Conservation (phyloP, 1,284 basidiomycete species). For the Fomitopsis palustris region DNA sequence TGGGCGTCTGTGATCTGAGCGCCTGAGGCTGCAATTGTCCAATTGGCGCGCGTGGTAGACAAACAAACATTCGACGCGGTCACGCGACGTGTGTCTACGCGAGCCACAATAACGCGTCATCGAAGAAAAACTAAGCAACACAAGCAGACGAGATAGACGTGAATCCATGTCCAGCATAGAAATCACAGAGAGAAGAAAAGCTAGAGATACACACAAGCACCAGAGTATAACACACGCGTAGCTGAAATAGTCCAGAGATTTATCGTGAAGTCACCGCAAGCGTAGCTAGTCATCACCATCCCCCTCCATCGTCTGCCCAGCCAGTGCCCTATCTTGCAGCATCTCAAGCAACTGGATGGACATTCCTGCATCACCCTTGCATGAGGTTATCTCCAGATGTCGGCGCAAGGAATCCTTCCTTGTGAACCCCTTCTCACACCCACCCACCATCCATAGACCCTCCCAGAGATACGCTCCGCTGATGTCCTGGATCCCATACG, state of each 20-base stretch:
- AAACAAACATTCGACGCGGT: neutral
- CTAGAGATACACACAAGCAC: neutral
- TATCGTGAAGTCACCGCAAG: too few species aligned
- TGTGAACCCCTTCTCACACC: constrained; percentile 49
- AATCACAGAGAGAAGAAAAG: neutral
- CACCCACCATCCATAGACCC: constrained; percentile 41
- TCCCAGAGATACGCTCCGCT: constrained; percentile 29
- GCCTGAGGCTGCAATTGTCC: neutral
- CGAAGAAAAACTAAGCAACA: neutral
- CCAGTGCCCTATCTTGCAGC: neutral
- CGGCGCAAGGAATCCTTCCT: constrained; percentile 54
- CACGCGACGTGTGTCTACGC: neutral
- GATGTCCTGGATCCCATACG: constrained; percentile 23
- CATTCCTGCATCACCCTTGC: neutral
- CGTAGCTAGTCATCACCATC: neutral
- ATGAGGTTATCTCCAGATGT: constrained; percentile 38
- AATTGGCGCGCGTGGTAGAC: neutral
- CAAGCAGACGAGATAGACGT: neutral
- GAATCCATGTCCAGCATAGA: neutral
- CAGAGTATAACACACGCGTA: constrained; percentile 6
- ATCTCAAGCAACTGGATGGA: neutral
- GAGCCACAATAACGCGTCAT: neutral
- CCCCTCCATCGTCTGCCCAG: neutral
- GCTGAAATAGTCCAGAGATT: too few species aligned
- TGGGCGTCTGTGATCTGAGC: neutral